Evolutionary conservation across 2,329 filamentous ascomycete genomes (phyloP).

Genomic region (Apiospora malaysiana): DNA sequence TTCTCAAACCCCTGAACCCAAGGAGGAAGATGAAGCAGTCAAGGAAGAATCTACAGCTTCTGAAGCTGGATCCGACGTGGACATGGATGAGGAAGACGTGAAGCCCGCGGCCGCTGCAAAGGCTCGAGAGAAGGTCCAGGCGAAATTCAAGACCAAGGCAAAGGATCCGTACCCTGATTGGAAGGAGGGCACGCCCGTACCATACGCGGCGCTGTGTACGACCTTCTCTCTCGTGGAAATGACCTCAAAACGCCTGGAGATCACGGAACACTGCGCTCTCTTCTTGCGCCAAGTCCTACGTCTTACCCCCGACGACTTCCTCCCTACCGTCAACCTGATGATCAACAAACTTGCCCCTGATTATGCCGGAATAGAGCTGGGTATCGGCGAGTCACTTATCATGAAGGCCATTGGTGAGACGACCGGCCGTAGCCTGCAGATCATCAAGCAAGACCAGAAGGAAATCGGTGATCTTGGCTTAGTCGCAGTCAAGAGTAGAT

Average conservation of each 20-base stretch:
- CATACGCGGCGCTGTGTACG: constrained; percentile 91
- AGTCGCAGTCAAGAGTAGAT: constrained; percentile 93
- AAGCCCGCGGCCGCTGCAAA: constrained; percentile 74
- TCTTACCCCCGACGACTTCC: constrained; percentile 84
- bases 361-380: constrained; percentile 93
- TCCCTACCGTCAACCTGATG: constrained; percentile 92
- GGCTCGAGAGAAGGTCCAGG: constrained; percentile 80
- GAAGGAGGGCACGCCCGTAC: constrained; percentile 86
- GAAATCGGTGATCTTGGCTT: constrained; percentile 95
- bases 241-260: constrained; percentile 89
- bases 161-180: constrained; percentile 95
- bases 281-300: constrained; percentile 95
- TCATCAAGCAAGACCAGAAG: constrained; percentile 95
- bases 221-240: constrained; percentile 96
- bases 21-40: constrained; percentile 7
- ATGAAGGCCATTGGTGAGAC: constrained; percentile 98
- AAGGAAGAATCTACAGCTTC: constrained; percentile 46
- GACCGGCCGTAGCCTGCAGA: constrained; percentile 83
- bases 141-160: constrained; percentile 59
- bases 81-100: constrained; percentile 56
- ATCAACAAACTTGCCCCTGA: constrained; percentile 97
- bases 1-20: constrained; percentile 33
- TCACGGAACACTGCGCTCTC: constrained; percentile 85
- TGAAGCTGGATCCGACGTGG: constrained; percentile 56
- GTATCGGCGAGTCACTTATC: constrained; percentile 97